These are phyloP conservation scores for Bryoerythrophyllum caledonicum DNA, from an alignment of 225 moss, liverwort and hornwort species.

Conservation along the genomic window DNA sequence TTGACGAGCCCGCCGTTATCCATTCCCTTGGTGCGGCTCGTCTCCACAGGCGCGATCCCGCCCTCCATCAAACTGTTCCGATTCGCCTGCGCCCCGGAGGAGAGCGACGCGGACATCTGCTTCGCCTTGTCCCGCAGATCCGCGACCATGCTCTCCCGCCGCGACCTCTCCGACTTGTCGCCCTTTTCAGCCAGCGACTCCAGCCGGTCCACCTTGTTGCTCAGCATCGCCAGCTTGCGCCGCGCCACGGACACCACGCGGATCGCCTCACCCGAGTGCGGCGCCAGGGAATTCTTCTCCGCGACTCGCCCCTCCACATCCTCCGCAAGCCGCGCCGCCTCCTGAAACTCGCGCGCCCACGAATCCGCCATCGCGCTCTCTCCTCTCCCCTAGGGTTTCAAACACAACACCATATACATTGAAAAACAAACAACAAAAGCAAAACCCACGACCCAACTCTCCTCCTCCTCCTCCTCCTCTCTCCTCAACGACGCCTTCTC, in stretches of 20 bases:
- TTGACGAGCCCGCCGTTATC: slow-evolving; percentile 84
- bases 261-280: slow-evolving; percentile 66
- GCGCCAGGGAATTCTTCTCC: slow-evolving; percentile 68
- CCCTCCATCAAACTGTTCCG: slow-evolving; percentile 66
- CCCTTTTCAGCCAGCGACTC: slow-evolving; percentile 65
- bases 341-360: slow-evolving; percentile 93
- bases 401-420: background rate
- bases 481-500: slow-evolving; percentile 1
- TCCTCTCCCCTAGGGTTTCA: slow-evolving; percentile 13
- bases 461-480: too few species aligned
- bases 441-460: background rate
- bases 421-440: background rate
- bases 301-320: slow-evolving; percentile 71
- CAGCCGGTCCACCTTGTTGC: slow-evolving; percentile 85
- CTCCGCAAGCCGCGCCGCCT: slow-evolving; percentile 73
- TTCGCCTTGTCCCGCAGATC: slow-evolving; percentile 64
- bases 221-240: slow-evolving; percentile 81
- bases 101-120: slow-evolving; percentile 66
- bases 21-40: slow-evolving; percentile 69
- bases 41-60: slow-evolving; percentile 65
- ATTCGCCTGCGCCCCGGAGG: slow-evolving; percentile 59
- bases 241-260: slow-evolving; percentile 72
- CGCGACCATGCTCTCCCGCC: slow-evolving; percentile 67
- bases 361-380: slow-evolving; percentile 68
- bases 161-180: slow-evolving; percentile 73